Evolutionary conservation across 2,329 filamentous ascomycete genomes (phyloP).

Genomic region (Albophoma yamanashiensis): DNA sequence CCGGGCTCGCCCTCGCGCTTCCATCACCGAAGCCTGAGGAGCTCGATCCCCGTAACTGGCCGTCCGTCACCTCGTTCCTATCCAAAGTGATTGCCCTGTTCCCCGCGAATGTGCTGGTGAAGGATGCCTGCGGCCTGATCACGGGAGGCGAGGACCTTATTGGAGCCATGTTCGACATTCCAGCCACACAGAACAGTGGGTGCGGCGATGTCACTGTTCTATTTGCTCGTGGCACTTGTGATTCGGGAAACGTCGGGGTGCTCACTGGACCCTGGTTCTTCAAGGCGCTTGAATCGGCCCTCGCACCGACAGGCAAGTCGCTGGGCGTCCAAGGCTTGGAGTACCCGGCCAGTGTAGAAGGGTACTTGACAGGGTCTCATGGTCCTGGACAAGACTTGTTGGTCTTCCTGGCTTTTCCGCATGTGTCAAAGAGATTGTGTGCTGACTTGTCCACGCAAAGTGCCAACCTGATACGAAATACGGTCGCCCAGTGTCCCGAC

Average conservation of each 20-base stretch:
- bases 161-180: slow-evolving; percentile 6
- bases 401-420: slow-evolving; percentile 1
- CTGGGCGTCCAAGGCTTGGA: slow-evolving; percentile 15
- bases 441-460: slow-evolving; percentile 10
- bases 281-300: slow-evolving; percentile 7
- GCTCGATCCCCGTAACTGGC: not conserved
- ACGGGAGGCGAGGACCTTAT: slow-evolving; percentile 5
- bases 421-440: not conserved
- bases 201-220: slow-evolving; percentile 17
- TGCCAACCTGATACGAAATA: slow-evolving; percentile 19
- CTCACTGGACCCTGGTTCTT: slow-evolving; percentile 17
- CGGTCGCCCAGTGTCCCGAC: slow-evolving; percentile 14
- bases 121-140: slow-evolving; percentile 7
- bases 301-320: slow-evolving; percentile 3
- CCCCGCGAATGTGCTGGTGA: slow-evolving; percentile 5
- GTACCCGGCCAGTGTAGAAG: slow-evolving; percentile 15
- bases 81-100: slow-evolving; percentile 5
- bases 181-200: slow-evolving; percentile 4
- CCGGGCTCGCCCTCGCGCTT: not conserved
- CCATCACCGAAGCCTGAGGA: not conserved
- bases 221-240: slow-evolving; percentile 19
- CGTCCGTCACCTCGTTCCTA: slow-evolving; percentile 4
- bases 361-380: slow-evolving; percentile 11
- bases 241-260: slow-evolving; percentile 17
- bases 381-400: slow-evolving; percentile 12